These are phyloP conservation scores for Fusarium poae DNA, from an alignment of 2,329 filamentous ascomycete species.

Conservation along the genomic window DNA sequence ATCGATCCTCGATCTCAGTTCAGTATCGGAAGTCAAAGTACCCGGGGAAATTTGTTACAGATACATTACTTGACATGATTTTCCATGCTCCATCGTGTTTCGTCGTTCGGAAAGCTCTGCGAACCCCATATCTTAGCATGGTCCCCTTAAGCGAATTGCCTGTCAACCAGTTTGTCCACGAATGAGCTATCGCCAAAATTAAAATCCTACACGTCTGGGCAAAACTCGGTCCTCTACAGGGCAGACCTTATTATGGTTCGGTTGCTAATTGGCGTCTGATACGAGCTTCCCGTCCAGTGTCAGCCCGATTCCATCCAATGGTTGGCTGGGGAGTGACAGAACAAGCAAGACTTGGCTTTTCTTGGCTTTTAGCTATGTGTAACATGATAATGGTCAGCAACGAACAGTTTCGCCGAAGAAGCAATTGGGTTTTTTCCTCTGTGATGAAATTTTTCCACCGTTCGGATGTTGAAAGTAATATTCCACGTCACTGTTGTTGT, in stretches of 20 bases:
- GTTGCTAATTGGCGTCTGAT: conserved; percentile 15
- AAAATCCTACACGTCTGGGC: conserved; percentile 15
- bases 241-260: conserved; percentile 7
- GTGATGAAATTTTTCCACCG: conserved; percentile 27
- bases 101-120: conserved; percentile 33
- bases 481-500: conserved; percentile 6
- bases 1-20: conserved; percentile 23
- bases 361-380: conserved; percentile 27
- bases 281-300: conserved; percentile 14
- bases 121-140: conserved; percentile 36
- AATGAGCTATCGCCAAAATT: conserved; percentile 30
- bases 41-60: conserved; percentile 40
- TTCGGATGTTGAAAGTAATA: conserved; percentile 13
- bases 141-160: conserved; percentile 20
- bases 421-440: conserved; percentile 9
- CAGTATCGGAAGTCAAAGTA: conserved; percentile 31
- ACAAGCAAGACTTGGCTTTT: conserved; percentile 25
- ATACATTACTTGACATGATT: conserved; percentile 31
- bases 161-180: conserved; percentile 37
- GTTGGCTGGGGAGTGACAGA: conserved; percentile 15
- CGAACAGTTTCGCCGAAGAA: conserved; percentile 29
- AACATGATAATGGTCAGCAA: conserved; percentile 24
- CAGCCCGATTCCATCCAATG: conserved; percentile 30
- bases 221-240: conserved; percentile 10
- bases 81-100: conserved; percentile 29